These are phyloP conservation scores for Claviceps lovelessii DNA, from an alignment of 2,329 filamentous ascomycete genomes.

Conservation along the genomic window DNA sequence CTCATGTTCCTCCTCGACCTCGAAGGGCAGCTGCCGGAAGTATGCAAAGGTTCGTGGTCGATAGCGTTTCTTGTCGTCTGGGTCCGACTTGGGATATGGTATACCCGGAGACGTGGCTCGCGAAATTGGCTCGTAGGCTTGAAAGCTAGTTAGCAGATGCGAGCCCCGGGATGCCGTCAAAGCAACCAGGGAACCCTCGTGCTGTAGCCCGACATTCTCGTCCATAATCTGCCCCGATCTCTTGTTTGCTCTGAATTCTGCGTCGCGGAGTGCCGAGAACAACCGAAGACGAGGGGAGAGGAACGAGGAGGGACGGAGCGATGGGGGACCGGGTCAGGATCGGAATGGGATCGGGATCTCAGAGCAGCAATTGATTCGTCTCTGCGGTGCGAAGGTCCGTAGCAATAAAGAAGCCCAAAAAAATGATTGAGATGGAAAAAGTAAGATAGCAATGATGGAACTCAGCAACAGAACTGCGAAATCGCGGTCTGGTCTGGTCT, in stretches of 20 bases:
- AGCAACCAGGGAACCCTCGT: conserved; percentile 16
- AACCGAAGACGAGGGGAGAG: background rate
- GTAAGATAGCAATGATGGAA: background rate
- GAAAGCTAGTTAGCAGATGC: conserved; percentile 23
- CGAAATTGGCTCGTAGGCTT: conserved; percentile 55
- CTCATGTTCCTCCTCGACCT: conserved; percentile 65
- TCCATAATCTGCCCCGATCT: conserved; percentile 18
- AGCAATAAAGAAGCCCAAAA: background rate
- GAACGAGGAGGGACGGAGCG: background rate
- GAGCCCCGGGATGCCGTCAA: conserved; percentile 19
- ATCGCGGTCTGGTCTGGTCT: background rate
- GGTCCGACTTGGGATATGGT: conserved; percentile 35
- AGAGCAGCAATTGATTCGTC: background rate
- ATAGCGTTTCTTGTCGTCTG: conserved; percentile 49
- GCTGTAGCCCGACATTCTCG: conserved; percentile 23
- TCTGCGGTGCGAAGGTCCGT: background rate
- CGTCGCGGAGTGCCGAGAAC: conserved; percentile 1
- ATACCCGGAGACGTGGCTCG: conserved; percentile 72
- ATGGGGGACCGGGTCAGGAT: background rate
- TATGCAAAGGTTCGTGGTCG: conserved; percentile 89
- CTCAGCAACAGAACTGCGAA: background rate
- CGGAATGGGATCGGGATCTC: background rate
- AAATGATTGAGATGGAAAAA: background rate
- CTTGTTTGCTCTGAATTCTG: background rate
- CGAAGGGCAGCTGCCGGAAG: conserved; percentile 77